Evolutionary conservation across 257 asterid species (phyloP).

Genomic region (Solanum appendiculatum): DNA sequence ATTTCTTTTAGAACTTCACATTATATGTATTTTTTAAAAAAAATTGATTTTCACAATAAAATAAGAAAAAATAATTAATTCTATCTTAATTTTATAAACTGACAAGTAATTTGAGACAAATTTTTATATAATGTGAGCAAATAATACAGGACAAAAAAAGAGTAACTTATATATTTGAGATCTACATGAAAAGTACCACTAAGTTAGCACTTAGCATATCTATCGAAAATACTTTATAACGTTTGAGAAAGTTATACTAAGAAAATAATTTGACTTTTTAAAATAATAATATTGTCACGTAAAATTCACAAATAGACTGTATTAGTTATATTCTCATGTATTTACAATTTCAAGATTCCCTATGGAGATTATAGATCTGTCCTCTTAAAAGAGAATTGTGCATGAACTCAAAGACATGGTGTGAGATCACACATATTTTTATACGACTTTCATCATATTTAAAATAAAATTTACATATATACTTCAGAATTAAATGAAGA

Average conservation of each 20-base stretch:
- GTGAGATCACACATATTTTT: neutral
- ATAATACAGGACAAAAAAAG: too few species aligned
- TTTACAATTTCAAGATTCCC: neutral
- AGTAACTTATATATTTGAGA: neutral
- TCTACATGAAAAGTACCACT: neutral
- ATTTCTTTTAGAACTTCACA: too few species aligned
- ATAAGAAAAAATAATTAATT: too few species aligned
- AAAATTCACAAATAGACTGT: neutral
- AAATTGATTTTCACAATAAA: too few species aligned
- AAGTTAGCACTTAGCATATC: neutral
- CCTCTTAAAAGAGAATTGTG: neutral
- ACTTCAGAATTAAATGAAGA: neutral
- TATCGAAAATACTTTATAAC: neutral
- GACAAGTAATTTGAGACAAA: neutral
- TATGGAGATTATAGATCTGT: neutral
- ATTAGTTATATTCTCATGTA: neutral
- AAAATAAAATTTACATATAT: neutral
- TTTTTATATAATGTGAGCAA: too few species aligned
- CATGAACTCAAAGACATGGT: neutral
- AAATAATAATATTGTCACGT: neutral
- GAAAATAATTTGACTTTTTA: neutral
- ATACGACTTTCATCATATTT: neutral
- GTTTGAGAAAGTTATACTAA: neutral
- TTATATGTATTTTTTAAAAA: too few species aligned
- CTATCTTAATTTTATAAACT: too few species aligned